phyloP scores from a whole-genome alignment of 495 filamentous ascomycete genomes.

The Astrocystis sublimbata region DNA sequence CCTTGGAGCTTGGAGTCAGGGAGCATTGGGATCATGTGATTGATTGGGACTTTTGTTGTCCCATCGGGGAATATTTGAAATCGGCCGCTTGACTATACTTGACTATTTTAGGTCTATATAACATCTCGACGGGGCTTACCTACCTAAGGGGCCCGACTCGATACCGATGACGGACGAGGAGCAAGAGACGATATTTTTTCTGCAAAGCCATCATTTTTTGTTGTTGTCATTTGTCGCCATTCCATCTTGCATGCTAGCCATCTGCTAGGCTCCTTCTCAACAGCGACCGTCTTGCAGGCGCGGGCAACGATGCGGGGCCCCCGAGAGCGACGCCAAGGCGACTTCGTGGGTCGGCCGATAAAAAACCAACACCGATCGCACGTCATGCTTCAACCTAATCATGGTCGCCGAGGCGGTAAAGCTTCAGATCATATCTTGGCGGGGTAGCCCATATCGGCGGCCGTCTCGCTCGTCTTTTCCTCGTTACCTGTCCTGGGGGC shows the following conservation, averaged over 20 bases:
- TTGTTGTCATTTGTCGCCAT: too few relatives aligned
- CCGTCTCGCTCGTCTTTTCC: too few relatives aligned
- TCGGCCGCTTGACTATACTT: neutral
- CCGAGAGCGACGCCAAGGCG: constrained; percentile 5
- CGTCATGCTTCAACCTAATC: constrained; percentile 5
- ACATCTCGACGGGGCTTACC: neutral
- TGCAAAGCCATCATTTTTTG: neutral
- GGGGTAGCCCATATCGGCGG: constrained; percentile 14
- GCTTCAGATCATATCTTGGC: neutral
- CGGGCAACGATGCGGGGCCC: neutral
- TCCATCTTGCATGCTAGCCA: too few relatives aligned
- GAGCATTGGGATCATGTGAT: neutral
- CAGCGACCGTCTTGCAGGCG: neutral
- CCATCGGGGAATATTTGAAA: neutral
- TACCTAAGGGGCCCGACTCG: neutral
- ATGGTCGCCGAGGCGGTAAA: neutral
- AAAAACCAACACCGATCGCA: neutral
- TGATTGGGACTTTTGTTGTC: neutral
- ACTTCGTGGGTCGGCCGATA: neutral
- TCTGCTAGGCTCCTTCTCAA: too few relatives aligned
- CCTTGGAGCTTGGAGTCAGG: constrained; percentile 6
- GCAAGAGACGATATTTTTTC: neutral
- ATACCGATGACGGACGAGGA: neutral
- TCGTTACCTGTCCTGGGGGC: too few relatives aligned
- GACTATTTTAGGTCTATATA: neutral